A percentile compares a stretch with the other conserved stretches of the same genome.
Conservation (phyloP, 2,329 filamentous ascomycete species). For the Penicillium sp. region DNA sequence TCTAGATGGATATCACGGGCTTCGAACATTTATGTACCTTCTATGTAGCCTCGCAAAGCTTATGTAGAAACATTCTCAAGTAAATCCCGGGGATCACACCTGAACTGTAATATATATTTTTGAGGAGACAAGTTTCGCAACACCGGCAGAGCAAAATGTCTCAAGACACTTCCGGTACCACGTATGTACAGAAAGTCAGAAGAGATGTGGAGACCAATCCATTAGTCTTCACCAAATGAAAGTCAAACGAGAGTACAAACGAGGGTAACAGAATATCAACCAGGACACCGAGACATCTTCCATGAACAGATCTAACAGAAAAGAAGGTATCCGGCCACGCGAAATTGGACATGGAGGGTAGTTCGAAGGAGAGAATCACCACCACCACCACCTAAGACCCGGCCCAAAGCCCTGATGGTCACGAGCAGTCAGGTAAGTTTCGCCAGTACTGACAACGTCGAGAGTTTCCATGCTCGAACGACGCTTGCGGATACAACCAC, state of each 20-base stretch:
- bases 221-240: background rate
- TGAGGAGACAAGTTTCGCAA: background rate
- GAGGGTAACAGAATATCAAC: background rate
- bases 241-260: background rate
- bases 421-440: slow-evolving; percentile 20
- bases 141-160: background rate
- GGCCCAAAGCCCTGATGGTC: background rate
- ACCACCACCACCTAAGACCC: background rate
- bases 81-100: background rate
- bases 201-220: background rate
- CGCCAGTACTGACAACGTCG: slow-evolving; percentile 5
- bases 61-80: too few species aligned
- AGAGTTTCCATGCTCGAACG: slow-evolving; percentile 3
- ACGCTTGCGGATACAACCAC: background rate
- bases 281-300: background rate
- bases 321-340: background rate
- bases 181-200: background rate
- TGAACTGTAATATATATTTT: background rate
- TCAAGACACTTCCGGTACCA: background rate
- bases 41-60: background rate
- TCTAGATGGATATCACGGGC: slow-evolving; percentile 1
- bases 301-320: background rate
- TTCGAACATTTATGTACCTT: background rate
- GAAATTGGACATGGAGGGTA: background rate
- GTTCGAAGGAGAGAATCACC: background rate